Evolutionary conservation across 106 monocot species (phyloP), one percentile per base, ranked within the genome.

Genomic region (Chionographis japonica): DNA sequence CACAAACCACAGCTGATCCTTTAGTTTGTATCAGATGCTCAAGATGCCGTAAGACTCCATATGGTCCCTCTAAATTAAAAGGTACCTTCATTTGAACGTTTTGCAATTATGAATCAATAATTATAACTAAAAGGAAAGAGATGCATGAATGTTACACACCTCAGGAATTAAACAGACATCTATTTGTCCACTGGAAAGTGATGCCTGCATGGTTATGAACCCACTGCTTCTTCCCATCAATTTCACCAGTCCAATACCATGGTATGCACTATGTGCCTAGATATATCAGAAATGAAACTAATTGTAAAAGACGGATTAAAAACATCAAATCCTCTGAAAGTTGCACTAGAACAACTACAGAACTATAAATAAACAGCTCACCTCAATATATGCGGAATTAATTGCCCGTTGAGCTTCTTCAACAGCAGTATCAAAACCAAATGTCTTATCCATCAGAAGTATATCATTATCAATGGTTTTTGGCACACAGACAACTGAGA

Each of bases 331-430:
- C 46, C 46, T 6, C 8, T 46, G 46, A 46, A 12, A 15, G 11
- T 8, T 38, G 2, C 37, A 67, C 3, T 38, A 54, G 51, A 4
- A 12, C 12, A 54, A 12, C 15, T 12, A 14, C 39, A 11, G 9
- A 38, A 11, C 46, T 20, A 12, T 2, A 39, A 56, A 42, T 49
- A 61, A 7, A 35, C 59, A 12, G 16, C 11, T 70, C 56, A 79
- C 87, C 87, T 88, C 87, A 73, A 88, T 83, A 59, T 88, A 88
- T 58, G 80, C 87, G 74, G 87, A 88, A 76, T 84, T 88, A 51
- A 88, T 84, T 16, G 83, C 87, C 49, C 83, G 54, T 11, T 83
- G 83, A 52, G 87, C 87, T 71, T 88, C 83, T 80, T 88, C 83
- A 52, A 88, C 87, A 51, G 87, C 83, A 40, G 87, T 88, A 63